These are phyloP conservation scores for Gossypium bickii DNA, from an alignment of 345 rosid genomes.

Conservation along the genomic window DNA sequence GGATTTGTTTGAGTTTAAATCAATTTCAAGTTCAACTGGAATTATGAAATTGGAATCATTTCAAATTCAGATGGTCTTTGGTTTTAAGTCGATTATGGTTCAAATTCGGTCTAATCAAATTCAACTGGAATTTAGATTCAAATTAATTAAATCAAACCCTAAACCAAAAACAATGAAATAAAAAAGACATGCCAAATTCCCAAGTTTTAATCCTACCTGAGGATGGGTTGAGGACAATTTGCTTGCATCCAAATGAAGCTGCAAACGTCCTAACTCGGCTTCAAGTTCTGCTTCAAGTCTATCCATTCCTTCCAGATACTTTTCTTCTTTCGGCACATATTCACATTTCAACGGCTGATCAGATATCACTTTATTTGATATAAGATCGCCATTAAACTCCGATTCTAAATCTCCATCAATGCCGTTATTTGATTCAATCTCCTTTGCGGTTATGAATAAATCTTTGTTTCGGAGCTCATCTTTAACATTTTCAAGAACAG, in stretches of 20 bases:
- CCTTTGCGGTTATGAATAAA: not conserved
- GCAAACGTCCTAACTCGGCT: slow-evolving; percentile 62
- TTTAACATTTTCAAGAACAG: slow-evolving; percentile 34
- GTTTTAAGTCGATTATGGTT: not conserved
- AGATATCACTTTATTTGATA: slow-evolving; percentile 20
- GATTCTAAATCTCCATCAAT: slow-evolving; percentile 19
- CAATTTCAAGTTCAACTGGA: too few relatives aligned
- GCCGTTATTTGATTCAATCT: slow-evolving; percentile 21
- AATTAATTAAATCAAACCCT: not conserved
- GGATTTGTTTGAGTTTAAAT: too few relatives aligned
- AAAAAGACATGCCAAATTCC: not conserved
- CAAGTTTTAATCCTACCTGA: slow-evolving; percentile 26
- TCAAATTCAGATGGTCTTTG: too few relatives aligned
- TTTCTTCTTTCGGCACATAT: slow-evolving; percentile 20
- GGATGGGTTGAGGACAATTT: slow-evolving; percentile 17
- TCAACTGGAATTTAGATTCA: not conserved
- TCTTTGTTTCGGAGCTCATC: slow-evolving; percentile 28
- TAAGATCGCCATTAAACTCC: slow-evolving; percentile 19
- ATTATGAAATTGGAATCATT: too few relatives aligned
- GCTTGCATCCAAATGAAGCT: slow-evolving; percentile 45
- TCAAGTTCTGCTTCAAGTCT: slow-evolving; percentile 74
- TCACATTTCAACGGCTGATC: slow-evolving; percentile 31
- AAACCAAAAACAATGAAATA: not conserved
- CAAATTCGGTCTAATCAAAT: not conserved
- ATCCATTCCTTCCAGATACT: slow-evolving; percentile 43